Conservation (phyloP, 2,329 filamentous ascomycete genomes). For the Fusarium chlamydosporum region DNA sequence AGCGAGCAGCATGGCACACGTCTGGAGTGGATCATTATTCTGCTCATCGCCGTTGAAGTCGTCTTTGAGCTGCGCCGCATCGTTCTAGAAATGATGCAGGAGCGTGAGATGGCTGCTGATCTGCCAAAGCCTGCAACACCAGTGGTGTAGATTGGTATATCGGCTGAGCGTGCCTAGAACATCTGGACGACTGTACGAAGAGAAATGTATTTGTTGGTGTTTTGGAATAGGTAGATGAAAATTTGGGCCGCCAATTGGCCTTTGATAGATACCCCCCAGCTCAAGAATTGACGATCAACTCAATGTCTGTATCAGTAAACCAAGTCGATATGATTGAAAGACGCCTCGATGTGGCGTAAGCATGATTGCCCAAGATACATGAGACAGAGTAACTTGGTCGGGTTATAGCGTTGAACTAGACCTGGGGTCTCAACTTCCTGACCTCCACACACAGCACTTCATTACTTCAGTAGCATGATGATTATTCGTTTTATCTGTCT, state of each 20-base stretch:
- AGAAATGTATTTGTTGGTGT: constrained; percentile 8
- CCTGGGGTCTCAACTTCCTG: background rate
- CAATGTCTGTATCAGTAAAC: background rate
- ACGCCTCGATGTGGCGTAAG: background rate
- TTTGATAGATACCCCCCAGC: constrained; percentile 49
- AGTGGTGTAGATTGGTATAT: background rate
- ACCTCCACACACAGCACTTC: background rate
- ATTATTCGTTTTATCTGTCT: background rate
- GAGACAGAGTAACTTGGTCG: background rate
- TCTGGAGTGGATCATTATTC: constrained; percentile 96
- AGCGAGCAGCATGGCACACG: constrained; percentile 91
- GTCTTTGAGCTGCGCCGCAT: constrained; percentile 85
- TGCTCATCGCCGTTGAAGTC: constrained; percentile 93
- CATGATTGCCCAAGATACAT: background rate
- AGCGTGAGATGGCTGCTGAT: constrained; percentile 51
- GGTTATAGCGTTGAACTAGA: too few species aligned
- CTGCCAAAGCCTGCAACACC: constrained; percentile 17
- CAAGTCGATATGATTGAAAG: background rate
- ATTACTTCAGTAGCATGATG: background rate
- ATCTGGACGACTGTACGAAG: constrained; percentile 13
- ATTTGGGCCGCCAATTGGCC: constrained; percentile 8
- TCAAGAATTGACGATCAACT: constrained; percentile 43
- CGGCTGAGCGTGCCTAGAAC: background rate
- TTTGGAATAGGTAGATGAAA: constrained; percentile 17
- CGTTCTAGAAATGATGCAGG: constrained; percentile 71